phyloP scores from a whole-genome alignment of 495 filamentous ascomycete species.

The Penicillium fimorum region DNA sequence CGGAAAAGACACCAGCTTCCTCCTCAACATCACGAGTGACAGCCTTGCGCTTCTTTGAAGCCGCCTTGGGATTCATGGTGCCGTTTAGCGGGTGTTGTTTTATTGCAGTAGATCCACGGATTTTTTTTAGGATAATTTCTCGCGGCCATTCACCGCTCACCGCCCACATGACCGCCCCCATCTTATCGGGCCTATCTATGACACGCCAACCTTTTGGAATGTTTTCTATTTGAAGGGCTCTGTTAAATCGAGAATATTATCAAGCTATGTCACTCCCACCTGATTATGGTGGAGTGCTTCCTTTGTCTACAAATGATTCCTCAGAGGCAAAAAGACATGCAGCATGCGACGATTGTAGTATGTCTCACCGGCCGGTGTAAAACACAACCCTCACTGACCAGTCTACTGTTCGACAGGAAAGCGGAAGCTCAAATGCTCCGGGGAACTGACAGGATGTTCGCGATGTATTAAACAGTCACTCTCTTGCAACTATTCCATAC shows the following conservation, averaged over 20 bases:
- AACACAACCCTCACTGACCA: conserved; percentile 19
- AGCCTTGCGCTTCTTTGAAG: conserved; percentile 58
- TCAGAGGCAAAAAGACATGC: conserved; percentile 37
- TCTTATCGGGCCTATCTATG: conserved; percentile 28
- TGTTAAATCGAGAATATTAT: neutral
- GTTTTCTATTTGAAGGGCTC: conserved; percentile 14
- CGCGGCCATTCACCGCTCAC: conserved; percentile 26
- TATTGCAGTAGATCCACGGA: conserved; percentile 21
- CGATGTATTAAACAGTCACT: conserved; percentile 45
- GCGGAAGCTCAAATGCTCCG: conserved; percentile 51
- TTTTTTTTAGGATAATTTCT: conserved; percentile 37
- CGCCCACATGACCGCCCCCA: conserved; percentile 48
- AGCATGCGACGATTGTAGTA: conserved; percentile 47
- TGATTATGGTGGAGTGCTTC: neutral
- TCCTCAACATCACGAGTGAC: conserved; percentile 54
- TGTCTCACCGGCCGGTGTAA: conserved; percentile 7
- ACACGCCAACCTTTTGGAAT: conserved; percentile 8
- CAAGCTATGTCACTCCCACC: conserved; percentile 5
- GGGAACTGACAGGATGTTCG: conserved; percentile 40
- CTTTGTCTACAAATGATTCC: neutral
- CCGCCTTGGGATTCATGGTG: conserved; percentile 40
- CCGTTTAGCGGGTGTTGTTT: conserved; percentile 13
- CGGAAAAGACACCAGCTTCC: conserved; percentile 54
- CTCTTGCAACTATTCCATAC: conserved; percentile 44
- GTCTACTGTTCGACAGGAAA: conserved; percentile 30